These are phyloP conservation scores for Globisporangium carolinianum DNA, from an alignment of 352 stramenopile genomes.

Conservation along the genomic window DNA sequence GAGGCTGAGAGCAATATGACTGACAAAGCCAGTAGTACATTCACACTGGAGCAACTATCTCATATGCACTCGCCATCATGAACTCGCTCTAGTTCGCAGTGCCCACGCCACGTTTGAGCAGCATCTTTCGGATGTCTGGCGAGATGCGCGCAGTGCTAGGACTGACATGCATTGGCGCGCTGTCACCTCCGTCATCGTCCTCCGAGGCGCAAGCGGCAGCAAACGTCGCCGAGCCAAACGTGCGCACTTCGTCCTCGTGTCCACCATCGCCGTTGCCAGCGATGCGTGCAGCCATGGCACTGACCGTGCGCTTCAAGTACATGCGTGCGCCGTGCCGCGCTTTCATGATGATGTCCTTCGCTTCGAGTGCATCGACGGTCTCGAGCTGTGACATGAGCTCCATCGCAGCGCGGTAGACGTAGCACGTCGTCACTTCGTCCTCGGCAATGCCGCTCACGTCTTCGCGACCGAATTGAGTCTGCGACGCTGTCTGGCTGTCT, in stretches of 20 bases:
- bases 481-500: neutral
- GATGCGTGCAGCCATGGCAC: slow-evolving; percentile 6
- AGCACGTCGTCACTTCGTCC: slow-evolving; percentile 33
- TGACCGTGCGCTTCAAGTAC: slow-evolving; percentile 12
- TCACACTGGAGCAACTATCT: too few relatives aligned
- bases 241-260: slow-evolving; percentile 1
- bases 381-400: slow-evolving; percentile 33
- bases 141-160: neutral
- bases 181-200: neutral
- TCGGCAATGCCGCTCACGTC: slow-evolving; percentile 23
- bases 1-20: too few relatives aligned
- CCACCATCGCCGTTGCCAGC: neutral
- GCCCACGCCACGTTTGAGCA: neutral
- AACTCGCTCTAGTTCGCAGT: neutral
- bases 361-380: slow-evolving; percentile 37
- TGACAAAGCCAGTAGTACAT: too few relatives aligned
- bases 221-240: slow-evolving; percentile 12
- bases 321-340: slow-evolving; percentile 29
- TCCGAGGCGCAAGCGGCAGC: neutral
- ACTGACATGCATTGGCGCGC: neutral
- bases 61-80: neutral
- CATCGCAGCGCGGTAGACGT: slow-evolving; percentile 49
- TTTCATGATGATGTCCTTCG: slow-evolving; percentile 37
- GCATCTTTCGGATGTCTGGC: neutral
- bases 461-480: neutral